phyloP scores from a whole-genome alignment of 108 stramenopile species.

The Cyclostephanos invisitatus region DNA sequence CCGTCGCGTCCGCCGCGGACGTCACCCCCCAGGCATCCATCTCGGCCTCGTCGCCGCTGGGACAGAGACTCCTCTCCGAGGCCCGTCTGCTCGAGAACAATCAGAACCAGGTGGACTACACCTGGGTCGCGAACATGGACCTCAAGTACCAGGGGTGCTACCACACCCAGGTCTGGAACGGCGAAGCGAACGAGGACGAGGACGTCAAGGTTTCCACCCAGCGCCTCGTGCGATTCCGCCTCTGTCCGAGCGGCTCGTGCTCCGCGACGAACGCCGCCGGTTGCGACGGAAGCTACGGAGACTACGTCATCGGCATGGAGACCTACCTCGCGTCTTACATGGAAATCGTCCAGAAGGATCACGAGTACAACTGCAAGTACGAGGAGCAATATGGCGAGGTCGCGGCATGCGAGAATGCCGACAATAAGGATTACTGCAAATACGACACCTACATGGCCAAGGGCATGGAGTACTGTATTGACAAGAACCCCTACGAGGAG shows the following conservation, averaged over 20 bases:
- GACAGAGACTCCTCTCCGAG: conserved; percentile 54
- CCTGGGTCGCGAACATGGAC: conserved; percentile 74
- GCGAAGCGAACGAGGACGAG: conserved; percentile 62
- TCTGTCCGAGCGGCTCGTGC: conserved; percentile 70
- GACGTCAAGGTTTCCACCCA: conserved; percentile 74
- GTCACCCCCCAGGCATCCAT: conserved; percentile 23
- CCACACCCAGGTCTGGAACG: conserved; percentile 79
- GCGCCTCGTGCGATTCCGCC: conserved; percentile 81
- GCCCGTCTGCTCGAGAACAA: conserved; percentile 60
- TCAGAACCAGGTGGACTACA: conserved; percentile 51
- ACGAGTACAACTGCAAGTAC: conserved; percentile 61
- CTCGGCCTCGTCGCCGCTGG: conserved; percentile 54
- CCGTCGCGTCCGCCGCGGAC: conserved; percentile 12
- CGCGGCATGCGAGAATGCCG: conserved; percentile 46
- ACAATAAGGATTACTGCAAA: conserved; percentile 62
- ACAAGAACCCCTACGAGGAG: conserved; percentile 65
- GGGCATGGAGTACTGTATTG: conserved; percentile 67
- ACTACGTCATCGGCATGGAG: conserved; percentile 87
- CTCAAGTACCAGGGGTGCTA: conserved; percentile 91
- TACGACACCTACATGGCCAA: conserved; percentile 66
- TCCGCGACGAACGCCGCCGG: conserved; percentile 57
- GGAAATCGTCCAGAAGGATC: conserved; percentile 53
- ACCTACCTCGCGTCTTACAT: conserved; percentile 69
- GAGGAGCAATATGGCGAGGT: conserved; percentile 56
- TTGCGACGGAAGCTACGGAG: conserved; percentile 68